phyloP scores from a whole-genome alignment of 129 eudicot species.

The Pulicaria dysenterica region DNA sequence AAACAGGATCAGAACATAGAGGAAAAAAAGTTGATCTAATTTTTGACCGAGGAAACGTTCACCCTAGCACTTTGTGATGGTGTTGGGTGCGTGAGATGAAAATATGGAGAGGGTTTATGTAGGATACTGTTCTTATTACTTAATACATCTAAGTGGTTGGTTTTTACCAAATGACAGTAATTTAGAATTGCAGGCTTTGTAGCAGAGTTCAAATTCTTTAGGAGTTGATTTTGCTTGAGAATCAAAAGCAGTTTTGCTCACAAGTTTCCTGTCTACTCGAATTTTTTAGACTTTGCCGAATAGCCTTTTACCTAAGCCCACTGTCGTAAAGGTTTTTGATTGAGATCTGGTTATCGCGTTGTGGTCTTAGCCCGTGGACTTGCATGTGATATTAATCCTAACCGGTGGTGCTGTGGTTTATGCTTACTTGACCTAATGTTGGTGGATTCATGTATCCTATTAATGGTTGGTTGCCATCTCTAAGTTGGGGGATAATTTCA shows the following conservation, averaged over 20 bases:
- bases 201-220: conserved; percentile 1
- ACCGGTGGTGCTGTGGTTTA: too few relatives aligned
- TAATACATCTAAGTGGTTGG: conserved; percentile 35
- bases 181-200: conserved; percentile 18
- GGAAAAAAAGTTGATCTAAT: conserved; percentile 31
- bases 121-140: conserved; percentile 39
- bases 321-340: neutral
- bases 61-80: conserved; percentile 33
- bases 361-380: too few relatives aligned
- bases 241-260: neutral
- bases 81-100: conserved; percentile 34
- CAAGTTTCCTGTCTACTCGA: too few relatives aligned
- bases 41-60: conserved; percentile 37
- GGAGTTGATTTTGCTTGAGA: neutral
- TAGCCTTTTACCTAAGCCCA: neutral
- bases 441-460: too few relatives aligned
- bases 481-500: too few relatives aligned
- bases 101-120: conserved; percentile 37
- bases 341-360: too few relatives aligned
- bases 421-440: too few relatives aligned
- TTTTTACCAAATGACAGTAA: neutral
- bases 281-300: neutral
- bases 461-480: too few relatives aligned
- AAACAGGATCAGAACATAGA: conserved; percentile 36
- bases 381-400: too few relatives aligned